These are phyloP conservation scores for Osmanthus fragrans DNA, from an alignment of 257 asterid species.

Conservation along the genomic window DNA sequence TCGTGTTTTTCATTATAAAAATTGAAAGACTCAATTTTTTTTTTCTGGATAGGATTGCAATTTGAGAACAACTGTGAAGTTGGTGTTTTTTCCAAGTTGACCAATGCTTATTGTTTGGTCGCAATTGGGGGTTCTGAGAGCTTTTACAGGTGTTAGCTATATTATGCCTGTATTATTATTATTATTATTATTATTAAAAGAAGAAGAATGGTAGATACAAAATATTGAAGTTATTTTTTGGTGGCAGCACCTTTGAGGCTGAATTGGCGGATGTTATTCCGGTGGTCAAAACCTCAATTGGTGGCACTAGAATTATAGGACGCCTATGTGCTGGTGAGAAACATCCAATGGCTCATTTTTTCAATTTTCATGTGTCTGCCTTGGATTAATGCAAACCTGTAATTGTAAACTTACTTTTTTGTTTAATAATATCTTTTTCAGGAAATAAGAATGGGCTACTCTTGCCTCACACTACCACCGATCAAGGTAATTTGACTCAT, in stretches of 20 bases:
- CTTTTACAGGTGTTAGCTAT: constrained; percentile 65
- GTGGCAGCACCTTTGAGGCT: constrained; percentile 73
- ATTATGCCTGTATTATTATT: background rate
- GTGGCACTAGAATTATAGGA: constrained; percentile 88
- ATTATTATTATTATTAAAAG: background rate
- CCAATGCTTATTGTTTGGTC: constrained; percentile 92
- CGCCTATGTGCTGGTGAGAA: constrained; percentile 83
- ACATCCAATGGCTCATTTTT: background rate
- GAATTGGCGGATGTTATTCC: constrained; percentile 83
- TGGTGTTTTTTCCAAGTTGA: constrained; percentile 93
- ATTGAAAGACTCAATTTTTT: background rate
- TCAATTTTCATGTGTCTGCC: background rate
- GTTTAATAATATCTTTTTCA: constrained; percentile 24
- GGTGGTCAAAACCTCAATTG: constrained; percentile 81
- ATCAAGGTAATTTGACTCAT: constrained; percentile 60
- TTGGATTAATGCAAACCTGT: background rate
- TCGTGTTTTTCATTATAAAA: background rate
- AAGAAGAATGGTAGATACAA: background rate
- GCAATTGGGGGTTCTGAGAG: constrained; percentile 96
- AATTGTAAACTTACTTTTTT: constrained; percentile 3
- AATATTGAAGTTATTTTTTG: constrained; percentile 16
- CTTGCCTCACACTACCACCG: constrained; percentile 92
- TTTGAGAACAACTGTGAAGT: constrained; percentile 83
- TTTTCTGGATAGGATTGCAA: constrained; percentile 61
- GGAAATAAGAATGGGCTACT: constrained; percentile 96